Evolutionary conservation across 495 filamentous ascomycete genomes (phyloP).

Genomic region (Aspergillus sparsus): DNA sequence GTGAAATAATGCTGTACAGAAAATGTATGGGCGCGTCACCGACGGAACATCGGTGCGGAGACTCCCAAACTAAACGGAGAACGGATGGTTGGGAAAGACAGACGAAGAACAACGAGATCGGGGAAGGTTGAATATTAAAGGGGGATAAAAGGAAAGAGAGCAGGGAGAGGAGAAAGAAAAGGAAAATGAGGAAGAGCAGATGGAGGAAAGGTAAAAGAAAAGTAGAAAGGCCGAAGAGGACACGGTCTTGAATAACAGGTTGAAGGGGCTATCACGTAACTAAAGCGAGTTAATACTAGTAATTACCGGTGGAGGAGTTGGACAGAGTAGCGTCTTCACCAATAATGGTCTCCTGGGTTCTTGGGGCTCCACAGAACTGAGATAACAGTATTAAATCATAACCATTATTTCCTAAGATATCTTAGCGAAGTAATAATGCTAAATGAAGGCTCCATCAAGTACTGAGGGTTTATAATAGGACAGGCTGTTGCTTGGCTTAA

Average conservation of each 20-base stretch:
- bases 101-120: not conserved
- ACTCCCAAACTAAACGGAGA: slow-evolving; percentile 8
- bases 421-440: too few relatives aligned
- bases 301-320: slow-evolving; percentile 13
- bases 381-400: not conserved
- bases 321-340: not conserved
- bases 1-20: slow-evolving; percentile 20
- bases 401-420: not conserved
- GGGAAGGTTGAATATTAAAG: not conserved
- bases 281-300: slow-evolving; percentile 12
- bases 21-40: slow-evolving; percentile 23
- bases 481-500: too few relatives aligned
- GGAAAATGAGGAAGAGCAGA: slow-evolving; percentile 17
- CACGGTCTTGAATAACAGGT: slow-evolving; percentile 26
- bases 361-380: not conserved
- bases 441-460: too few relatives aligned
- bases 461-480: too few relatives aligned
- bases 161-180: slow-evolving; percentile 11
- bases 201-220: slow-evolving; percentile 19
- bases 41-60: slow-evolving; percentile 23
- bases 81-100: not conserved
- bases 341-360: slow-evolving; percentile 2
- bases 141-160: not conserved
- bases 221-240: slow-evolving; percentile 35
- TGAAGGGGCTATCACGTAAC: slow-evolving; percentile 24